Evolutionary conservation across 352 stramenopile genomes (phyloP), one percentile per base, ranked within the genome.

Genomic region (Phytophthora crassamura): DNA sequence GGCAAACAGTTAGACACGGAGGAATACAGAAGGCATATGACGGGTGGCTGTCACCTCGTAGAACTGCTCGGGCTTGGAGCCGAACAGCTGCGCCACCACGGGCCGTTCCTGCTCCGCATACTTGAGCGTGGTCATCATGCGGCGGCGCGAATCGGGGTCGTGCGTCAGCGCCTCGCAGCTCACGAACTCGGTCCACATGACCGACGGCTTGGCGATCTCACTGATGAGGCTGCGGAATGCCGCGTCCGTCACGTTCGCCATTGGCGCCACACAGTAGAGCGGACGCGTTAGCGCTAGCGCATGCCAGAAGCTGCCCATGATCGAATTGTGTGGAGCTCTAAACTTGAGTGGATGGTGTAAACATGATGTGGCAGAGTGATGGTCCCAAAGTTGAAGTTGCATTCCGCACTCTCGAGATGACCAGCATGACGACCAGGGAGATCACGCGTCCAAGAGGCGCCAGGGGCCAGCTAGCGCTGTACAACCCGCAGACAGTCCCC

Each of bases 101-200:
- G 86, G 86, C 45, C 83, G 77, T 65, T 95, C 86, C 50, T 88
- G 72, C 52, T 90, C 77, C 4, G 69, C 78, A 46, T 91, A 94
- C 72, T 82, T 77, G 8, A 95, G 80, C 36, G 83, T 87, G 15
- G 82, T 85, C 77, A 90, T 88, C 84, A 94, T 94, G 55, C 83
- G 83, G 46, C 74, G 61, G 12, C 84, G 73, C 15, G 86, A 92
- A 14, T 69, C 69, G 1, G 64, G 38, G 52, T 92, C 78, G 55
- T 91, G 74, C 22, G 81, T 86, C 25, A 95, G 74, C 40, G 84
- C 86, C 69, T 94, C 86, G 55, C 86, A 94, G 68, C 86, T 95
- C 36, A 93, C 86, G 34, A 95, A 95, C 53, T 95, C 86, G 11
- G 84, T 95, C 84, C 86, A 95, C 80, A 90, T 90, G 45, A 89